phyloP scores from a whole-genome alignment of 2,329 filamentous ascomycete species.

The Xylaria sp. region DNA sequence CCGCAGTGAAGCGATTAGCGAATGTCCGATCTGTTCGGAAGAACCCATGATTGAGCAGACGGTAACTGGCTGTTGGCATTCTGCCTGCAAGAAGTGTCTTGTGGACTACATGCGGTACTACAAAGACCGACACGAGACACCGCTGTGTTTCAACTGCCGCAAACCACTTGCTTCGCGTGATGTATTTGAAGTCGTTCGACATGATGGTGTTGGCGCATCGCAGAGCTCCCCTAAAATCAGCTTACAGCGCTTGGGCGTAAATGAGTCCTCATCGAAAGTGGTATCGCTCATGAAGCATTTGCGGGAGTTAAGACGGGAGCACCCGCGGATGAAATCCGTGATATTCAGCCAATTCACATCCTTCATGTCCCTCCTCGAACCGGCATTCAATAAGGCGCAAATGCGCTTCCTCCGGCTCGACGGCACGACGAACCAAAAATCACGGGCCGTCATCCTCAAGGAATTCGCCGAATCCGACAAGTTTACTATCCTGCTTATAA shows the following conservation, averaged over 20 bases:
- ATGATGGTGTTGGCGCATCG: slow-evolving; percentile 44
- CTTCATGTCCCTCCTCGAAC: slow-evolving; percentile 86
- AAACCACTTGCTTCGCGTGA: slow-evolving; percentile 76
- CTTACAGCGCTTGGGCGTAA: slow-evolving; percentile 55
- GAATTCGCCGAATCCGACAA: slow-evolving; percentile 61
- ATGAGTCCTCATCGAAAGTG: slow-evolving; percentile 82
- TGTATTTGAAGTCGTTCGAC: slow-evolving; percentile 84
- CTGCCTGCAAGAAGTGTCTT: slow-evolving; percentile 90
- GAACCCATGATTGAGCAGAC: slow-evolving; percentile 93
- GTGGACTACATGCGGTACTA: slow-evolving; percentile 85
- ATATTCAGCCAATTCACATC: slow-evolving; percentile 98
- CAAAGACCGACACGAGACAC: slow-evolving; percentile 65
- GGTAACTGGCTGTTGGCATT: slow-evolving; percentile 97
- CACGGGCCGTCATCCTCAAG: slow-evolving; percentile 69
- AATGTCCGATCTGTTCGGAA: slow-evolving; percentile 92
- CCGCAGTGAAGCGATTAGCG: slow-evolving; percentile 77
- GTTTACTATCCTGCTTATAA: slow-evolving; percentile 74
- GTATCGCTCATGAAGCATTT: slow-evolving; percentile 72
- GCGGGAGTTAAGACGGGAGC: slow-evolving; percentile 57
- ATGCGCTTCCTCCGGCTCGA: slow-evolving; percentile 85
- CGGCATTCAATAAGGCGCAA: slow-evolving; percentile 64
- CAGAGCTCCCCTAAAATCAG: slow-evolving; percentile 48
- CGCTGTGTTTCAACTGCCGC: slow-evolving; percentile 87
- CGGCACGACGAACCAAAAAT: slow-evolving; percentile 81
- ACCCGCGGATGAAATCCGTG: slow-evolving; percentile 75